Percentiles rank a stretch among this genome's conserved stretches.
Evolutionary conservation across 2,329 filamentous ascomycete species (phyloP).

Genomic region (Botryotinia calthae): DNA sequence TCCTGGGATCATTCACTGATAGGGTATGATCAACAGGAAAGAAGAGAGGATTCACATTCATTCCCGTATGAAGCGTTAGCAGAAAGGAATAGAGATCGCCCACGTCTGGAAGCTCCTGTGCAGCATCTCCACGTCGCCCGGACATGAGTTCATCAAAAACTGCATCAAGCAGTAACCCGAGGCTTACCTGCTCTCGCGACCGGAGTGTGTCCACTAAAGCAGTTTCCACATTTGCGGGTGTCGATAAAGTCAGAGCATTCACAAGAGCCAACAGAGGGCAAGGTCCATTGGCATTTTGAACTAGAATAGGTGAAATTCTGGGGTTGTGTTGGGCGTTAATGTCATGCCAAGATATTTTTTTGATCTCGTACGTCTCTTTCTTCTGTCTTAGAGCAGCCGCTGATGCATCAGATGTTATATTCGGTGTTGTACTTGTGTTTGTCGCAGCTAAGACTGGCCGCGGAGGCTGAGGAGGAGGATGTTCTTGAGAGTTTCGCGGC

Average conservation of each 20-base stretch:
- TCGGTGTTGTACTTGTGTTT: conserved; percentile 25
- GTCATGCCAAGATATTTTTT: conserved; percentile 85
- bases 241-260: conserved; percentile 85
- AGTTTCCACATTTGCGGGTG: conserved; percentile 63
- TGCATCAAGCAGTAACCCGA: conserved; percentile 81
- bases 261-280: conserved; percentile 91
- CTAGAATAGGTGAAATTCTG: conserved; percentile 78
- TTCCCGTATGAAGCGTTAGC: conserved; percentile 85
- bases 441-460: conserved; percentile 26
- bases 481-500: conserved; percentile 30
- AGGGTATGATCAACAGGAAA: conserved; percentile 53
- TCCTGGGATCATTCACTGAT: conserved; percentile 41
- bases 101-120: conserved; percentile 73
- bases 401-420: conserved; percentile 18
- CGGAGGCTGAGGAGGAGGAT: conserved; percentile 32
- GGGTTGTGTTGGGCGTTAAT: conserved; percentile 56
- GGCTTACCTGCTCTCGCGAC: conserved; percentile 81
- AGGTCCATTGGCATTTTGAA: conserved; percentile 92
- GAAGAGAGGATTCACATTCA: conserved; percentile 96
- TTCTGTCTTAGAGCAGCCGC: conserved; percentile 30
- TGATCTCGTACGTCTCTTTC: conserved; percentile 84
- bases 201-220: conserved; percentile 74
- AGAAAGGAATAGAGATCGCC: conserved; percentile 85
- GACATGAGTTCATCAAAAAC: conserved; percentile 94
- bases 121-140: conserved; percentile 59